Base-by-base conservation (phyloP, 805 yeast species). In the Torulaspora quercuum region DNA sequence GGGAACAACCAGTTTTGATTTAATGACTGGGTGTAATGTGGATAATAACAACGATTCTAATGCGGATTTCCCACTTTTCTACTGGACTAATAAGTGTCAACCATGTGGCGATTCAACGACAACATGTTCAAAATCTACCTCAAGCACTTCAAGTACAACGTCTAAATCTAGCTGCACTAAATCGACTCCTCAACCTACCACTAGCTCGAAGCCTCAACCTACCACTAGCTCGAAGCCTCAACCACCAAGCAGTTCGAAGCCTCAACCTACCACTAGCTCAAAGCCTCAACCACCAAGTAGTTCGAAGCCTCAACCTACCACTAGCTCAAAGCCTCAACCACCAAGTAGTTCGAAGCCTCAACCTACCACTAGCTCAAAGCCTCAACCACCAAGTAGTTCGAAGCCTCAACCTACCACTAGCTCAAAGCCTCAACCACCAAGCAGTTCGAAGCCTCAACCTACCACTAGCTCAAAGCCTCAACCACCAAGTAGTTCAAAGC, bases 1-100 rank as follows among this genome's bases (percentile, higher is more conserved):
- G 41, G 44, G 48, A 27, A 14, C 36, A 9, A 37, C 42, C 10
- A 24, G 37, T 16, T 49, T 47, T 23, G 63, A 57, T 28, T 57
- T 59, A 40, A 25, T 42, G 20, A 44, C 52, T 20, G 52, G 53
- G 14, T 61, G 64, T 39, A 31, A 40, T 25, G 35, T 30, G 11
- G 63, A 57, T 35, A 56, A 58, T 32, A 46, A 56, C 21, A 39
- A 43, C 12, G 49, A 57, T 28, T 52, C 62, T 3, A 53, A 55
- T 38, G 45, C 52, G 7, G 61, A 57, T 34, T 46, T 50, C 24
- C 55, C 62, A 6, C 42, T 44, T 4, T 52, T 42, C 32, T 55
- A 53, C 41, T 57, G 59, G 58, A 21, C 23, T 21, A 21, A 14
- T 4, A 17, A 23, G 16, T 30, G 34, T 19, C 28, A 12, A 19